Evolutionary conservation across 352 stramenopile species (phyloP).

Genomic region (Phytophthora cryptogea): DNA sequence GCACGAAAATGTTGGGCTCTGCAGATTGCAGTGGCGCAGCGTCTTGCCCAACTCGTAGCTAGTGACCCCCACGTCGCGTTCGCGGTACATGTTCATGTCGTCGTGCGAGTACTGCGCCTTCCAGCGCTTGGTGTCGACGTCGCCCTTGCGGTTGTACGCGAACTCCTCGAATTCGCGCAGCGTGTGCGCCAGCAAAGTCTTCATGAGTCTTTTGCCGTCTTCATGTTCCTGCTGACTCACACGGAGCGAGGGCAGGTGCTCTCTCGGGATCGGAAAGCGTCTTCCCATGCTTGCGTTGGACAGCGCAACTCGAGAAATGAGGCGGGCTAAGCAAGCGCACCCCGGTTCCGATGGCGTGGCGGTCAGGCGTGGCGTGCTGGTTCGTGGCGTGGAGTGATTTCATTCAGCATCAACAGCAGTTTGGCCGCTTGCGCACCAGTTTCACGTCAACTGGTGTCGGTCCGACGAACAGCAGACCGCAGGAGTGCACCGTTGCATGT

Average conservation of each 20-base stretch:
- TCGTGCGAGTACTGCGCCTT: slow-evolving; percentile 41
- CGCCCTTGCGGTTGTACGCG: slow-evolving; percentile 27
- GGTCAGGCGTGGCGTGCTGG: not conserved
- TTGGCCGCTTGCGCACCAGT: slow-evolving; percentile 15
- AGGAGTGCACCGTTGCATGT: slow-evolving; percentile 9
- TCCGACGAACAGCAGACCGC: slow-evolving; percentile 17
- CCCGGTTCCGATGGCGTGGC: not conserved
- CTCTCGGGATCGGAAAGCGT: slow-evolving; percentile 48
- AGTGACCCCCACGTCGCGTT: slow-evolving; percentile 37
- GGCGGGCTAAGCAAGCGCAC: not conserved
- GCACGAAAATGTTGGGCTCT: slow-evolving; percentile 24
- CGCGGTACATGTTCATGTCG: slow-evolving; percentile 49
- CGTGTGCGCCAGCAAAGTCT: slow-evolving; percentile 39
- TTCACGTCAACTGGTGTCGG: slow-evolving; percentile 13
- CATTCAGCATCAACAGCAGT: slow-evolving; percentile 6
- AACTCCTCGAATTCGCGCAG: slow-evolving; percentile 50
- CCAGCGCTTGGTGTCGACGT: slow-evolving; percentile 47
- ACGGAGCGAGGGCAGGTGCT: slow-evolving; percentile 38
- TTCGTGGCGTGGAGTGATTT: slow-evolving; percentile 2
- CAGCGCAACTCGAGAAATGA: slow-evolving; percentile 26
- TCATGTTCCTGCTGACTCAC: slow-evolving; percentile 38
- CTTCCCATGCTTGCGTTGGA: slow-evolving; percentile 27
- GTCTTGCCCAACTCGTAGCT: slow-evolving; percentile 25
- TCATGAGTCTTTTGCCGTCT: slow-evolving; percentile 38
- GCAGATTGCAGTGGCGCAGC: slow-evolving; percentile 27